Base-by-base conservation (phyloP, 164 flowering plant genomes). In the Cinnamomum chago region DNA sequence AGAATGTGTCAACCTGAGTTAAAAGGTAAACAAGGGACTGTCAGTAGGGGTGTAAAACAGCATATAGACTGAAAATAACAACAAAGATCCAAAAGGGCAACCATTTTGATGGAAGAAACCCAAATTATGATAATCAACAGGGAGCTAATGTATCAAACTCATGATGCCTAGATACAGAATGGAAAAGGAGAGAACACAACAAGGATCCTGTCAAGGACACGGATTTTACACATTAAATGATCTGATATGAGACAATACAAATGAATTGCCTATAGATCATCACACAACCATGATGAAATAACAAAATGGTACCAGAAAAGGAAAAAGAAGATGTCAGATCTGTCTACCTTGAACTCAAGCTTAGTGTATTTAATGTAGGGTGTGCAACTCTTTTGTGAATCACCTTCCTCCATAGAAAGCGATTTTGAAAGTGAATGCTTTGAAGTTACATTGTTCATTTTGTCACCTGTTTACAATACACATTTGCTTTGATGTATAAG, bases 1-100 rank as follows among this genome's bases (percentile, higher is more conserved):
- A 96, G 82, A 92, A 96, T 71, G 99, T 96, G 81, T 96, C 98
- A 77, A 94, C 98, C 99, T 95, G 89, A 76, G 17, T 15, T 20
- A 18, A 55, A 55, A 11, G 17, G 60, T 15, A 2, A 15, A 20
- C 17, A 18, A 55, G 15, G 17, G n/a, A 55, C 20, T 55, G 20
- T 55, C n/a, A 55, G 60, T 17, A 15, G 20, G 20, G n/a, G 20
- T 11, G n/a, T 15, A 55, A 55, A 55, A 55, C 13, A 20, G n/a
- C 60, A 15, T 55, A 55, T 55, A 20, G n/a, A 55, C 4, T 55
- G 60, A 13, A 55, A 55, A 9, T 40, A 40, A 40, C 47, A 40
- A 55, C 20, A 4, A 55, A 14, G 60, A 55, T 2, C 2, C 5
- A 55, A 55, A 55, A 5, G n/a, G 60, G 60, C n/a, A 15, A 20